phyloP scores from a whole-genome alignment of 73 alveolate species.

The Tetrahymena borealis region DNA sequence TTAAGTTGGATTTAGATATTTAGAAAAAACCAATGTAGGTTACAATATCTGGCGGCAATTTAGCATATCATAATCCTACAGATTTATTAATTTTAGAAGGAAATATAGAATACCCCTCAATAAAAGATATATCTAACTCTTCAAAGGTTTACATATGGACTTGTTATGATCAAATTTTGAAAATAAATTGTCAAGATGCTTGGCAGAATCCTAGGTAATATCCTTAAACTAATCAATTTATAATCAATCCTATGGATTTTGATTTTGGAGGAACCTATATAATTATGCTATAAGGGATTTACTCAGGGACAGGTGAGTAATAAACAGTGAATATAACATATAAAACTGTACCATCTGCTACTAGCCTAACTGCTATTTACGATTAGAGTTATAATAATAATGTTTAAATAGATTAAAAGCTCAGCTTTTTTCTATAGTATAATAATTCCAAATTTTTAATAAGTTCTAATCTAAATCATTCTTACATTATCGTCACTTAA shows the following conservation, averaged over 20 bases:
- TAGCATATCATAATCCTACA: neutral
- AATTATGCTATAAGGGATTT: neutral
- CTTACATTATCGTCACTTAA: too few species aligned
- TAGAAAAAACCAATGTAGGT: too few species aligned
- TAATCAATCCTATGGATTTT: neutral
- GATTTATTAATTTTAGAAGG: neutral
- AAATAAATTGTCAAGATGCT: neutral
- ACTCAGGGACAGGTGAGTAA: neutral
- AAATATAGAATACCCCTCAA: neutral
- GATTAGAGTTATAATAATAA: neutral
- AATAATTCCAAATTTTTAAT: too few species aligned
- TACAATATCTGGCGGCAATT: too few species aligned
- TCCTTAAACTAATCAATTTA: neutral
- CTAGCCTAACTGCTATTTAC: neutral
- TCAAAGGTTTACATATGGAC: neutral
- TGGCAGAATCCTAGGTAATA: neutral
- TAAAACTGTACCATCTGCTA: neutral
- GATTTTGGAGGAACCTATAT: neutral
- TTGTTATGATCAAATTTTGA: neutral
- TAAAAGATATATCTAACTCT: neutral
- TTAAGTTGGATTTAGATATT: too few species aligned
- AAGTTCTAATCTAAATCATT: too few species aligned
- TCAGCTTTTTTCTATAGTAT: too few species aligned
- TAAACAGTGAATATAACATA: neutral
- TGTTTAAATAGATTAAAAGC: too few species aligned